Conservation (phyloP, 2,329 filamentous ascomycete genomes). For the Periconia digitata region DNA sequence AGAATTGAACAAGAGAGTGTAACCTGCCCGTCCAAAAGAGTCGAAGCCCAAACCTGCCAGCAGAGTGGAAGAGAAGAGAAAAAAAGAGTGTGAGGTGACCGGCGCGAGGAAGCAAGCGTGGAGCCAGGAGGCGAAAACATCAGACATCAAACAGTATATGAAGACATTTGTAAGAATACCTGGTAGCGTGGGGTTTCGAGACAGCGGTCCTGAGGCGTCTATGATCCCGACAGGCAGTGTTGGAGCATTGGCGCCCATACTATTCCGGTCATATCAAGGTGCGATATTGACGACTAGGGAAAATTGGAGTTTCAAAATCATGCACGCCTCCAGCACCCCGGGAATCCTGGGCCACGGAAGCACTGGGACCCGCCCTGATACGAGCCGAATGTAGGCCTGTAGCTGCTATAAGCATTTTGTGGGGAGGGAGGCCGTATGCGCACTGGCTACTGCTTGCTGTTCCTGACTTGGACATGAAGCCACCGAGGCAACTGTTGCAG, state of each 20-base stretch:
- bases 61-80: conserved; percentile 34
- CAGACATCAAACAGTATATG: conserved; percentile 45
- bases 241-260: conserved; percentile 32
- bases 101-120: conserved; percentile 38
- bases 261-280: conserved; percentile 27
- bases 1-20: conserved; percentile 36
- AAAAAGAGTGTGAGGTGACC: conserved; percentile 38
- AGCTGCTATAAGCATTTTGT: neutral
- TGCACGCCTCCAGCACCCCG: conserved; percentile 30
- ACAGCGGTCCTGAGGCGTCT: conserved; percentile 43
- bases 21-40: conserved; percentile 38
- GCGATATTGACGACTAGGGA: conserved; percentile 29
- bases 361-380: conserved; percentile 34
- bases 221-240: conserved; percentile 30
- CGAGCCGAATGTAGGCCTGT: conserved; percentile 15
- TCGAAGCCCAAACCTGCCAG: conserved; percentile 43
- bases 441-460: too few species aligned
- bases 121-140: conserved; percentile 38
- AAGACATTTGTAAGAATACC: conserved; percentile 32
- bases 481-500: neutral
- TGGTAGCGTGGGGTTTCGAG: conserved; percentile 42
- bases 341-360: conserved; percentile 34
- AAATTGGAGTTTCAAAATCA: conserved; percentile 41
- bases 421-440: neutral
- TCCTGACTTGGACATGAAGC: neutral